A percentile compares a stretch with the other conserved stretches of the same genome.
These are phyloP conservation scores for Hypoxylon sp. DNA, from an alignment of 2,329 filamentous ascomycete species.

Conservation along the genomic window DNA sequence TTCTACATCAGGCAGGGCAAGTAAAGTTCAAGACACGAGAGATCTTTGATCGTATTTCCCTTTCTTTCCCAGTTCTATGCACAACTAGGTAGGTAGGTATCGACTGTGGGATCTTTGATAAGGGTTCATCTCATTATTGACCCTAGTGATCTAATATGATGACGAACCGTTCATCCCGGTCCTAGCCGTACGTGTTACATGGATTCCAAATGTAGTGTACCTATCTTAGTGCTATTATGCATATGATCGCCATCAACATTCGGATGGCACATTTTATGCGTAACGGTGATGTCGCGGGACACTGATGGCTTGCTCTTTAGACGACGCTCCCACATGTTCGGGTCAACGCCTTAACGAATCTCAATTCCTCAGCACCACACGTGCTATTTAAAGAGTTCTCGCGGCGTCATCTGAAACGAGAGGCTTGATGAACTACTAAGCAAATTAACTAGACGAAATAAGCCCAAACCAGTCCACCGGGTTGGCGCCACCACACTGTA, in stretches of 20 bases:
- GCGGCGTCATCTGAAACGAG: constrained; percentile 19
- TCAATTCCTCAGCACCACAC: background rate
- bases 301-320: background rate
- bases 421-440: constrained; percentile 11
- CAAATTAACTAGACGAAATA: constrained; percentile 3
- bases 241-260: constrained; percentile 5
- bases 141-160: constrained; percentile 39
- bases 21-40: constrained; percentile 17
- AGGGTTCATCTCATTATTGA: constrained; percentile 35
- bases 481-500: background rate
- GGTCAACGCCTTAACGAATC: background rate
- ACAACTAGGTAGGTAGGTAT: background rate
- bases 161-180: constrained; percentile 27
- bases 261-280: constrained; percentile 13
- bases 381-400: background rate
- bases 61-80: constrained; percentile 13
- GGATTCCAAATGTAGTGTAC: constrained; percentile 10
- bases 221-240: constrained; percentile 39
- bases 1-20: constrained; percentile 23
- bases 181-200: constrained; percentile 18
- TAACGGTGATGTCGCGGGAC: constrained; percentile 1
- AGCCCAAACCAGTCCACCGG: background rate
- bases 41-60: constrained; percentile 30
- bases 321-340: background rate
- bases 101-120: constrained; percentile 30